Conservation (phyloP, 345 rosid genomes). For the Pugionium dolabratum region DNA sequence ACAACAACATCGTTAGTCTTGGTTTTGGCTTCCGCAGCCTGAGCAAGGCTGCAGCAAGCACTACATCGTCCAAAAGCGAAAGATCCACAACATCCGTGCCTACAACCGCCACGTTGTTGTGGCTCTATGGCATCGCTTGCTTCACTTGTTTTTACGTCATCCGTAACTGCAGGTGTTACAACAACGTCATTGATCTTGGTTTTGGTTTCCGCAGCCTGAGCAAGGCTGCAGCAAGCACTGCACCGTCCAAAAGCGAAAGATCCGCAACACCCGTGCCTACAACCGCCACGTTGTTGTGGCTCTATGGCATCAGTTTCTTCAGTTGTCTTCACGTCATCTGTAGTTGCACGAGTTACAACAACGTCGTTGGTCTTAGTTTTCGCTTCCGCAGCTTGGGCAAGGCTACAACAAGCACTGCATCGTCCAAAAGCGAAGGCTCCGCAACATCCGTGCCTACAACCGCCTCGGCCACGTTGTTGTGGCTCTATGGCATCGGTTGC, state of each 20-base stretch:
- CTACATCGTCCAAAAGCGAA: no score
- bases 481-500: conserved; percentile 28
- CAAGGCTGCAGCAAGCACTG: neutral
- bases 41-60: no score
- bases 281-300: conserved; percentile 16
- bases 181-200: neutral
- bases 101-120: conserved; percentile 1
- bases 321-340: conserved; percentile 29
- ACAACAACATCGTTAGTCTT: neutral
- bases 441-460: conserved; percentile 29
- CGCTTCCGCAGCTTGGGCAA: conserved; percentile 12
- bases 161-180: conserved; percentile 14
- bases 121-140: conserved; percentile 28
- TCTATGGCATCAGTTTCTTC: conserved; percentile 29
- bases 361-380: neutral
- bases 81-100: no score
- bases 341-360: conserved; percentile 9
- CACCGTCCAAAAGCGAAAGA: no score
- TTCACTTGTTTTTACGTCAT: conserved; percentile 32
- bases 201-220: neutral
- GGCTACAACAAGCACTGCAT: conserved; percentile 20
- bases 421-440: conserved; percentile 12
- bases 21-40: neutral
- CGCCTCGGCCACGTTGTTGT: conserved; percentile 11
- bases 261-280: no score